Conservation (phyloP, 2,329 filamentous ascomycete genomes). For the Trematosphaeria pertusa region DNA sequence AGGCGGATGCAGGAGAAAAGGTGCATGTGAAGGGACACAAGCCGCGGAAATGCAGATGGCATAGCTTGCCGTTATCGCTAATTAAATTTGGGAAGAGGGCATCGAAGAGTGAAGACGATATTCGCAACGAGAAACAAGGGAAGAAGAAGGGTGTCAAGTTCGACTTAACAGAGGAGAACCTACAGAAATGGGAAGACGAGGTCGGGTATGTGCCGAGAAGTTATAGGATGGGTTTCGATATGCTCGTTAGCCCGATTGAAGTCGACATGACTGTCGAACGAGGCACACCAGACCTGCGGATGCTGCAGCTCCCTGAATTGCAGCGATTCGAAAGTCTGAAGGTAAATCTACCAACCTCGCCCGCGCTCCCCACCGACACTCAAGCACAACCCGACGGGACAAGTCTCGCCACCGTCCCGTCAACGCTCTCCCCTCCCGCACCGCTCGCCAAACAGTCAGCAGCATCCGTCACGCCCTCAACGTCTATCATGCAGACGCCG, state of each 20-base stretch:
- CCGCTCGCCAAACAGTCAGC: too few relatives aligned
- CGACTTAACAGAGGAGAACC: conserved; percentile 18
- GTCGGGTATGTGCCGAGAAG: conserved; percentile 17
- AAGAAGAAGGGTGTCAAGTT: background rate
- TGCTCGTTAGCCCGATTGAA: conserved; percentile 2
- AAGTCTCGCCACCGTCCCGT: background rate
- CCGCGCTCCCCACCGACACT: background rate
- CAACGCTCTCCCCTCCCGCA: background rate
- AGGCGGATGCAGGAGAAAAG: background rate
- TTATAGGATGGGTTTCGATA: conserved; percentile 11
- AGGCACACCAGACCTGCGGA: conserved; percentile 1
- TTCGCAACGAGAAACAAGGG: background rate
- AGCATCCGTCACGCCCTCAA: background rate
- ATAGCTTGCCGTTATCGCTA: background rate
- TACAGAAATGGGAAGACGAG: conserved; percentile 20
- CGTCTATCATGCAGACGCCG: conserved; percentile 1
- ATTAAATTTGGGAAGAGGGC: background rate
- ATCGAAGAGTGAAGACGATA: background rate
- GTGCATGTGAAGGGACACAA: background rate
- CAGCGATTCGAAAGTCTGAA: background rate
- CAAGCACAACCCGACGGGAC: background rate
- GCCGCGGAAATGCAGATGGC: background rate
- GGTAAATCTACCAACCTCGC: background rate
- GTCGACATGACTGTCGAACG: conserved; percentile 10
- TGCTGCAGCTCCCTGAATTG: background rate